Evolutionary conservation across 2,329 filamentous ascomycete genomes (phyloP).

Genomic region (Claviceps spartinae): DNA sequence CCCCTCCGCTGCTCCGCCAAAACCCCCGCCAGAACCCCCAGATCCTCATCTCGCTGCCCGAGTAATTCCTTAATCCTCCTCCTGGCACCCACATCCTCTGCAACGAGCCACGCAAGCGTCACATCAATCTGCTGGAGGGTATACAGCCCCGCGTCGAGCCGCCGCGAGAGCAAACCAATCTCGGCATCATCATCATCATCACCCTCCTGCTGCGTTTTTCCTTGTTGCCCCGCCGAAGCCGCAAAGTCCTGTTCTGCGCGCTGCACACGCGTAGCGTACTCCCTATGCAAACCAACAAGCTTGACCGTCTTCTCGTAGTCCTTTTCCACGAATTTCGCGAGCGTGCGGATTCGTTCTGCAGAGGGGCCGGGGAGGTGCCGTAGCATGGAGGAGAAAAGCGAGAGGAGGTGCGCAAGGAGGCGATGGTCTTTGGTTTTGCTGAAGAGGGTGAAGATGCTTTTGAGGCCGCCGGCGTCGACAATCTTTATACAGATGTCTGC

Average conservation of each 20-base stretch:
- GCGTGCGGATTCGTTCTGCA: constrained; percentile 61
- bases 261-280: constrained; percentile 55
- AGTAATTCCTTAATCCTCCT: constrained; percentile 50
- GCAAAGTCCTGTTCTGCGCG: constrained; percentile 34
- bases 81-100: constrained; percentile 70
- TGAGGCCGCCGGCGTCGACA: constrained; percentile 73
- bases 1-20: constrained; percentile 46
- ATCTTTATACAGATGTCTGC: constrained; percentile 57
- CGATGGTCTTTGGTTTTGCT: constrained; percentile 65
- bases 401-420: constrained; percentile 65
- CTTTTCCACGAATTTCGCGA: constrained; percentile 93
- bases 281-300: constrained; percentile 56
- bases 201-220: background rate
- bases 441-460: constrained; percentile 74
- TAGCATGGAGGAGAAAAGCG: constrained; percentile 73
- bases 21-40: constrained; percentile 50
- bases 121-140: constrained; percentile 73
- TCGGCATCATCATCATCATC: constrained; percentile 31
- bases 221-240: background rate
- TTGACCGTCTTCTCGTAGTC: constrained; percentile 75
- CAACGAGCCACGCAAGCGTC: constrained; percentile 78
- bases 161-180: constrained; percentile 58
- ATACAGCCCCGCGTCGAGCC: constrained; percentile 76
- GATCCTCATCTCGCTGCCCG: constrained; percentile 51
- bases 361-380: constrained; percentile 67